Conservation (phyloP, 176 grass and related monocot species). For the Eragrostis nindensis region DNA sequence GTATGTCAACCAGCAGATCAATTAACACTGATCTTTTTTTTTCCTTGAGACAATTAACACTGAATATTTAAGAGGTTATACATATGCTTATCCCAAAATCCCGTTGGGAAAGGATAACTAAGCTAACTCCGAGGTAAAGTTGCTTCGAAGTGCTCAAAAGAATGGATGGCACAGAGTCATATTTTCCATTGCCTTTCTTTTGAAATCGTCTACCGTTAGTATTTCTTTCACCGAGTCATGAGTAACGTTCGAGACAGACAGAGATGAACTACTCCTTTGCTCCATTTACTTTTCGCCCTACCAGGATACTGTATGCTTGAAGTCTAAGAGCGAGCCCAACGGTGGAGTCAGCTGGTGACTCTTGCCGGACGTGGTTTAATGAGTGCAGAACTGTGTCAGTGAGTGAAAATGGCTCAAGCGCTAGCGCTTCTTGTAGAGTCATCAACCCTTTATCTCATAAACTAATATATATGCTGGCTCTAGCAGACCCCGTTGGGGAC, state of each 20-base stretch:
- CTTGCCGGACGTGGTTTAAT: too few relatives aligned
- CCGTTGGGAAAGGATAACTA: background rate
- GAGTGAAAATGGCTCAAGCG: too few relatives aligned
- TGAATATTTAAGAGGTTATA: background rate
- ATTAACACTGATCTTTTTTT: background rate
- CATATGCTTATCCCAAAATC: background rate
- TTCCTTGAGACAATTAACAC: background rate
- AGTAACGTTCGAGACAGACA: background rate
- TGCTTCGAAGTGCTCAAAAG: slow-evolving; percentile 41
- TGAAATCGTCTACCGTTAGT: background rate
- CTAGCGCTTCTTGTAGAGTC: too few relatives aligned
- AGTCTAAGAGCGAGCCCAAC: too few relatives aligned
- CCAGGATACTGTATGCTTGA: slow-evolving; percentile 2
- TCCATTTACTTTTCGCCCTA: background rate
- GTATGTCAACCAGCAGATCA: background rate
- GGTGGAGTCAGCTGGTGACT: too few relatives aligned
- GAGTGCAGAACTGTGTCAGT: too few relatives aligned
- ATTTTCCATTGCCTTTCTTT: slow-evolving; percentile 11
- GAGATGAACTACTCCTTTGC: background rate
- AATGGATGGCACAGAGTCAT: slow-evolving; percentile 18
- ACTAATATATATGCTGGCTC: too few relatives aligned
- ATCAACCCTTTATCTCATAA: too few relatives aligned
- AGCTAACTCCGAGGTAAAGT: background rate
- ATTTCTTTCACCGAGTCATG: background rate
- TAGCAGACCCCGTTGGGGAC: too few relatives aligned